phyloP scores from a whole-genome alignment of 331 rosid species.

The Telfairia occidentalis region DNA sequence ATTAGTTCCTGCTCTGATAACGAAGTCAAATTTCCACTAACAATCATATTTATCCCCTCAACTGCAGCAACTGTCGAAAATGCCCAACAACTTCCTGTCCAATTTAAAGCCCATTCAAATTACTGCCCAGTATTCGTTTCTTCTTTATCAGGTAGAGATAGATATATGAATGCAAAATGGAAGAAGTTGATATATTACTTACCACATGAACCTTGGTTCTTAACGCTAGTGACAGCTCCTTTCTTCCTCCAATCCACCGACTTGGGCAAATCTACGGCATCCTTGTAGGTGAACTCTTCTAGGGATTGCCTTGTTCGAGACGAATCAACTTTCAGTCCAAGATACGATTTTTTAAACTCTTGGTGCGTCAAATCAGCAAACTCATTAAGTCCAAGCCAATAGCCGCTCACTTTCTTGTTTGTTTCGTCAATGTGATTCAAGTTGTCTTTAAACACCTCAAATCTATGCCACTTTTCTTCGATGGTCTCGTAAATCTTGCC shows the following conservation, averaged over 20 bases:
- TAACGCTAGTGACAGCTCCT: conserved; percentile 51
- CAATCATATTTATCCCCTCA: conserved; percentile 57
- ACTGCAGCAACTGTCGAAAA: conserved; percentile 57
- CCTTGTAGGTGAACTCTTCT: conserved; percentile 34
- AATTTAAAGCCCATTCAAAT: neutral
- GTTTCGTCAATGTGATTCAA: conserved; percentile 48
- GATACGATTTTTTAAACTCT: conserved; percentile 37
- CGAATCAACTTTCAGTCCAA: conserved; percentile 32
- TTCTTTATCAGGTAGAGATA: neutral
- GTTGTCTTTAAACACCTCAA: conserved; percentile 58
- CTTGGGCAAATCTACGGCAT: conserved; percentile 35
- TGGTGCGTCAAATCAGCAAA: conserved; percentile 62
- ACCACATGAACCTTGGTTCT: conserved; percentile 71
- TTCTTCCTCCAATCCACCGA: conserved; percentile 73
- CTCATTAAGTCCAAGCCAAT: conserved; percentile 63
- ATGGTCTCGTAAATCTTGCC: conserved; percentile 36
- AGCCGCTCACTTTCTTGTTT: conserved; percentile 37
- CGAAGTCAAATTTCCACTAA: conserved; percentile 47
- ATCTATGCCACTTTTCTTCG: conserved; percentile 53
- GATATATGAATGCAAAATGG: neutral
- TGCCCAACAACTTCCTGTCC: conserved; percentile 68
- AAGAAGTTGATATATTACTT: conserved; percentile 11
- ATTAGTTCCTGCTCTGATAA: conserved; percentile 59
- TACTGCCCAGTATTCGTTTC: neutral
- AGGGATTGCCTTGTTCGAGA: conserved; percentile 20